Conservation (phyloP, 2,329 filamentous ascomycete species). For the Orbilia quercus region DNA sequence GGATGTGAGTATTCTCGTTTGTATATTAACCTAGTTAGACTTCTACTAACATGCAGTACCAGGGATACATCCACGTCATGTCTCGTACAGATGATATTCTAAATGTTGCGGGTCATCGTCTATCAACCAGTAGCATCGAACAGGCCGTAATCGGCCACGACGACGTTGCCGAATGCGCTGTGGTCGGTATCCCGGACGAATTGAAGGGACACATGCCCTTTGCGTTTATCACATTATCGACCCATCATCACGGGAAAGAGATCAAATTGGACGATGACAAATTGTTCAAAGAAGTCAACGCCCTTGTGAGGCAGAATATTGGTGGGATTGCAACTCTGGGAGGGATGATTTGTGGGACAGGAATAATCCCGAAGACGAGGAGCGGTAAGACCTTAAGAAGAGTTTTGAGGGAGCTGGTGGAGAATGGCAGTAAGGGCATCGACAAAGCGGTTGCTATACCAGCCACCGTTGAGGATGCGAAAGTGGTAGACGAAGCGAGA, state of each 20-base stretch:
- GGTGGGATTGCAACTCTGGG: constrained; percentile 87
- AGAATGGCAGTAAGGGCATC: constrained; percentile 80
- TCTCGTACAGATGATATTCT: constrained; percentile 83
- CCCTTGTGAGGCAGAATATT: constrained; percentile 79
- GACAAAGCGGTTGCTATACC: constrained; percentile 79
- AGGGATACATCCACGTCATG: constrained; percentile 73
- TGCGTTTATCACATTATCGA: constrained; percentile 78
- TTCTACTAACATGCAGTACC: constrained; percentile 2
- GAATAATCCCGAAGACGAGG: constrained; percentile 90
- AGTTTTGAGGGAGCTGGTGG: constrained; percentile 82
- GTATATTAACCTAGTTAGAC: neutral
- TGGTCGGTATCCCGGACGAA: constrained; percentile 84
- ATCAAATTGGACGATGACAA: constrained; percentile 29
- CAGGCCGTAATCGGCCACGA: constrained; percentile 88
- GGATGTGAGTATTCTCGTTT: constrained; percentile 65
- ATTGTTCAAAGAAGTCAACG: constrained; percentile 72
- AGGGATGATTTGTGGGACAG: constrained; percentile 80
- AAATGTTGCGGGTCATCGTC: constrained; percentile 92
- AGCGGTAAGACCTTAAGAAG: constrained; percentile 90
- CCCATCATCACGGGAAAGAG: constrained; percentile 63
- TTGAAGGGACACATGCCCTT: constrained; percentile 93
- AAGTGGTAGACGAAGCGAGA: constrained; percentile 79
- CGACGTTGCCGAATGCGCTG: constrained; percentile 81
- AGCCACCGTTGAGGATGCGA: constrained; percentile 83
- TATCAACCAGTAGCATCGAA: constrained; percentile 89